These are phyloP conservation scores for Sporothrix brunneoviolacea DNA, from an alignment of 2,329 filamentous ascomycete genomes.

Conservation along the genomic window DNA sequence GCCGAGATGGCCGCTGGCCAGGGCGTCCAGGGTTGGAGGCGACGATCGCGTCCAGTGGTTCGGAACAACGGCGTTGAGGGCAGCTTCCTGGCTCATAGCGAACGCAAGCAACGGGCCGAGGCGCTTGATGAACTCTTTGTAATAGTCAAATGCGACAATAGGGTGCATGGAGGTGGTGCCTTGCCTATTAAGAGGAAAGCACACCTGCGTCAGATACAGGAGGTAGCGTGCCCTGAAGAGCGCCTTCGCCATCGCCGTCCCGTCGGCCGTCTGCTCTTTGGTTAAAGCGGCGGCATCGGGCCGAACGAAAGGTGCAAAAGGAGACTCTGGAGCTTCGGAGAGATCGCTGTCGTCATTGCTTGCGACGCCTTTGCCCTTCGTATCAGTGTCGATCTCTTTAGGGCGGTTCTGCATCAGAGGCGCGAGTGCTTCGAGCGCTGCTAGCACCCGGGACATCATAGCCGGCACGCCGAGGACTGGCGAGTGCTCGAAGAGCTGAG, in stretches of 20 bases:
- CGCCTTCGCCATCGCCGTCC: slow-evolving; percentile 73
- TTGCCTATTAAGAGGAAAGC: slow-evolving; percentile 64
- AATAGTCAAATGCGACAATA: slow-evolving; percentile 81
- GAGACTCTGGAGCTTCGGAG: slow-evolving; percentile 43
- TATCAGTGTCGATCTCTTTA: slow-evolving; percentile 22
- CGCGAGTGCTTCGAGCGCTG: slow-evolving; percentile 59
- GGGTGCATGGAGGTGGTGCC: slow-evolving; percentile 60
- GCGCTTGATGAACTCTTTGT: slow-evolving; percentile 63
- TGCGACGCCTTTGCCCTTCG: background rate
- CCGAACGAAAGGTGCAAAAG: slow-evolving; percentile 62
- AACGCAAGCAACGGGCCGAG: slow-evolving; percentile 73
- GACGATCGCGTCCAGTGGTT: slow-evolving; percentile 49
- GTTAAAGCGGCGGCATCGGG: slow-evolving; percentile 31
- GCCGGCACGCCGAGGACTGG: slow-evolving; percentile 77
- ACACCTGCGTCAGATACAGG: slow-evolving; percentile 65
- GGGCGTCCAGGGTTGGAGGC: slow-evolving; percentile 2
- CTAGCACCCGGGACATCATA: slow-evolving; percentile 66
- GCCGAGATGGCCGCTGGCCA: background rate
- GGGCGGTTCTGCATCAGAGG: slow-evolving; percentile 48
- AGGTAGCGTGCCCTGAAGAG: slow-evolving; percentile 71
- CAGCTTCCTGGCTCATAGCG: slow-evolving; percentile 78
- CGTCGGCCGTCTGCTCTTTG: slow-evolving; percentile 43
- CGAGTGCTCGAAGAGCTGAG: slow-evolving; percentile 71
- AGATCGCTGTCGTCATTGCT: background rate
- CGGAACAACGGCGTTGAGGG: slow-evolving; percentile 67